Conservation (phyloP, 371 early-diverging fungal genomes). For the Coemansia sp. region DNA sequence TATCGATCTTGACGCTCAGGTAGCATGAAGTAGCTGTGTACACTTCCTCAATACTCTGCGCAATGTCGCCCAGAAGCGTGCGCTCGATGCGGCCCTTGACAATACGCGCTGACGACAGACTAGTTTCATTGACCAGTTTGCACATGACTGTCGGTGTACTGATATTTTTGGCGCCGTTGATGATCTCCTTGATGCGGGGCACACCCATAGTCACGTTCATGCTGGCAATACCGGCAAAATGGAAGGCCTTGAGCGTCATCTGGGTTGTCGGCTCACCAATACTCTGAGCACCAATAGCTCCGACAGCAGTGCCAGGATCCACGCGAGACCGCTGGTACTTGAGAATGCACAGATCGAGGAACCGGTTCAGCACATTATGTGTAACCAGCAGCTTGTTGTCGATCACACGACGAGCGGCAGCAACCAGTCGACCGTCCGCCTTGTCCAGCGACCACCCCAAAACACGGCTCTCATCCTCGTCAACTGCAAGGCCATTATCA, state of each 20-base stretch:
- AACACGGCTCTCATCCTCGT: slow-evolving; percentile 11
- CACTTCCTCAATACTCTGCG: slow-evolving; percentile 89
- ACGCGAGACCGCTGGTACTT: slow-evolving; percentile 89
- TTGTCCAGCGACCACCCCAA: slow-evolving; percentile 38
- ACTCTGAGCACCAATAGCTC: slow-evolving; percentile 97
- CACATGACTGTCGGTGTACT: slow-evolving; percentile 94
- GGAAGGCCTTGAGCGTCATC: slow-evolving; percentile 99
- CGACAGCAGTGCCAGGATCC: slow-evolving; percentile 93
- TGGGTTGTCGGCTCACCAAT: slow-evolving; percentile 99
- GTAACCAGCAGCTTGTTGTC: slow-evolving; percentile 75
- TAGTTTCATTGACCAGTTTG: slow-evolving; percentile 64
- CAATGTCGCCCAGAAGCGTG: slow-evolving; percentile 84
- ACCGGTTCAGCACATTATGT: slow-evolving; percentile 66
- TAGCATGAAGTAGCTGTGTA: slow-evolving; percentile 73
- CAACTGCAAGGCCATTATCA: background rate
- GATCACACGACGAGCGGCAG: slow-evolving; percentile 54
- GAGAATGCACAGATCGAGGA: slow-evolving; percentile 71
- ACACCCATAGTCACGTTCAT: slow-evolving; percentile 99
- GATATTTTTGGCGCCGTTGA: slow-evolving; percentile 88
- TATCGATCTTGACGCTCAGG: slow-evolving; percentile 76
- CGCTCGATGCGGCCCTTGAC: slow-evolving; percentile 94
- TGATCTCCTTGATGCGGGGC: slow-evolving; percentile 98
- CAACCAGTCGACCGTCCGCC: slow-evolving; percentile 19
- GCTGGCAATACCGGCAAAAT: slow-evolving; percentile 99
- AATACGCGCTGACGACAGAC: slow-evolving; percentile 81